phyloP scores from a whole-genome alignment of 129 eudicot species.

The Lactuca saligna region DNA sequence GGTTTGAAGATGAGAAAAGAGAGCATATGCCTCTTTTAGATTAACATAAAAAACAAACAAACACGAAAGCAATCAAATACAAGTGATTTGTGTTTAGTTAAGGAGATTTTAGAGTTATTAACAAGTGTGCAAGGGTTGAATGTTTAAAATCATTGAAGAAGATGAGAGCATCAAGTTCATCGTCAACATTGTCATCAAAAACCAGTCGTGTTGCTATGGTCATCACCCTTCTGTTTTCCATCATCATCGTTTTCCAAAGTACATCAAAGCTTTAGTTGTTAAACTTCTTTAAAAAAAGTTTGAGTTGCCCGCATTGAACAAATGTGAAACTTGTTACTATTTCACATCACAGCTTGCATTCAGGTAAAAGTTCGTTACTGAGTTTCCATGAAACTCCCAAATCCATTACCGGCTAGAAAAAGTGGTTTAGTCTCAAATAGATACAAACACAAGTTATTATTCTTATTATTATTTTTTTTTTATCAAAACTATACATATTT shows the following conservation, averaged over 20 bases:
- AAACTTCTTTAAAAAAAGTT: not conserved
- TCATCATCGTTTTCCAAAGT: slow-evolving; percentile 66
- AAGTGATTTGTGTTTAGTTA: slow-evolving; percentile 54
- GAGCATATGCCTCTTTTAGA: slow-evolving; percentile 36
- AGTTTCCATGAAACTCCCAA: not conserved
- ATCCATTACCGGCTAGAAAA: not conserved
- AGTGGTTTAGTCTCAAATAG: not conserved
- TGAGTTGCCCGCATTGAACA: not conserved
- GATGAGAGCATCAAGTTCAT: slow-evolving; percentile 34
- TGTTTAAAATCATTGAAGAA: slow-evolving; percentile 57
- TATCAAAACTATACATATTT: no score
- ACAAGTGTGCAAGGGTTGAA: slow-evolving; percentile 61
- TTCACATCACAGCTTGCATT: slow-evolving; percentile 3
- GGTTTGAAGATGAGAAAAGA: slow-evolving; percentile 31
- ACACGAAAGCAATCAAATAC: slow-evolving; percentile 68
- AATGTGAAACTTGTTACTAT: no score
- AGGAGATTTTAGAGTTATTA: slow-evolving; percentile 63
- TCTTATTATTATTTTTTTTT: no score
- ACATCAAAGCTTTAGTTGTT: slow-evolving; percentile 3
- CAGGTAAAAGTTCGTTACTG: slow-evolving; percentile 6
- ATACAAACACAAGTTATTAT: no score
- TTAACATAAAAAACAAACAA: slow-evolving; percentile 29
- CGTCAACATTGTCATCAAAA: slow-evolving; percentile 15
- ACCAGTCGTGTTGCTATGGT: slow-evolving; percentile 51
- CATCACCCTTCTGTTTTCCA: slow-evolving; percentile 50